phyloP scores from a whole-genome alignment of 129 eudicot species.

The Dittrichia graveolens region DNA sequence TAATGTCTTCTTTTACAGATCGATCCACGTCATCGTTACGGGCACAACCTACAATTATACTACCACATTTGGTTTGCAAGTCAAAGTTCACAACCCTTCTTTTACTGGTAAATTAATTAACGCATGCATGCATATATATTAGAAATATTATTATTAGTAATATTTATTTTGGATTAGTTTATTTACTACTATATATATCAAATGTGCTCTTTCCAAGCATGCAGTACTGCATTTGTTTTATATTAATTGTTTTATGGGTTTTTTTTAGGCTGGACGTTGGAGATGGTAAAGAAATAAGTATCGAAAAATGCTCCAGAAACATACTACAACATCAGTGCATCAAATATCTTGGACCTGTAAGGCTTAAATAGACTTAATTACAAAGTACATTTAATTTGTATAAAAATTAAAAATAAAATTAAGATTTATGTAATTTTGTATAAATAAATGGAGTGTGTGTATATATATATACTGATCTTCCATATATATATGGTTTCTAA shows the following conservation, averaged over 20 bases:
- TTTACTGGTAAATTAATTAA: slow-evolving; percentile 82
- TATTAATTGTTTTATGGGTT: neutral
- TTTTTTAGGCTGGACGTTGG: slow-evolving; percentile 85
- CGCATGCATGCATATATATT: neutral
- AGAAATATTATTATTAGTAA: no score
- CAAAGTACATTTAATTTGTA: neutral
- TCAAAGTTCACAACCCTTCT: slow-evolving; percentile 78
- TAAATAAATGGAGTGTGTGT: no score
- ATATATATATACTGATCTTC: no score
- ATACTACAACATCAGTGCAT: slow-evolving; percentile 74
- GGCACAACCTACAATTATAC: slow-evolving; percentile 71
- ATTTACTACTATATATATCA: no score
- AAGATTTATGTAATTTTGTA: no score
- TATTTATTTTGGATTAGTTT: no score
- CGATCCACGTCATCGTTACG: slow-evolving; percentile 86
- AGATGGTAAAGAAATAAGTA: slow-evolving; percentile 78
- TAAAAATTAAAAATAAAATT: no score
- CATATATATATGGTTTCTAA: neutral
- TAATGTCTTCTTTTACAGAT: slow-evolving; percentile 35
- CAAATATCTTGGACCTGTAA: slow-evolving; percentile 84
- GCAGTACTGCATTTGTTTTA: neutral
- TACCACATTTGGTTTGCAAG: slow-evolving; percentile 64
- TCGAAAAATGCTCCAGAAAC: slow-evolving; percentile 64
- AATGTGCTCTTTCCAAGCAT: no score
- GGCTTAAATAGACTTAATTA: slow-evolving; percentile 15